Percentiles rank a stretch among this genome's conserved stretches.
phyloP scores from a whole-genome alignment of 805 yeast species.

The Nakazawaea anatomiae region DNA sequence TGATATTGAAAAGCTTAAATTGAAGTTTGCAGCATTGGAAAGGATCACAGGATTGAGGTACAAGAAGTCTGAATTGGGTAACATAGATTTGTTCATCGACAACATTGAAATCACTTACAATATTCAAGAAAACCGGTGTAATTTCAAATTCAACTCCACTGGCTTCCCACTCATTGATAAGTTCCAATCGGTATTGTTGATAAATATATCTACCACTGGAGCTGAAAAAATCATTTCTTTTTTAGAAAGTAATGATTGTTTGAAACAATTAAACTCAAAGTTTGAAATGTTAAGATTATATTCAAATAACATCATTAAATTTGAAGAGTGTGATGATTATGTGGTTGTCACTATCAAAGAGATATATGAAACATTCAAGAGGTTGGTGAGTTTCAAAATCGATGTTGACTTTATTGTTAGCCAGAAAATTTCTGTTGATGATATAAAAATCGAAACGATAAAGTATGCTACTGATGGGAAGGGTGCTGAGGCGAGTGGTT shows the following conservation, averaged over 20 bases:
- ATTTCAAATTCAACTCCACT: background rate
- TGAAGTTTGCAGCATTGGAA: conserved; percentile 11
- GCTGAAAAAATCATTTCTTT: background rate
- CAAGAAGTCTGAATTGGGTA: background rate
- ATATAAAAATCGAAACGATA: background rate
- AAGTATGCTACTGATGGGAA: background rate
- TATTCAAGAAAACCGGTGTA: background rate
- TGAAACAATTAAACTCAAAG: background rate
- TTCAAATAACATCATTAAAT: conserved; percentile 1
- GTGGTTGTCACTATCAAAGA: background rate
- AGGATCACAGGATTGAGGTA: conserved; percentile 3
- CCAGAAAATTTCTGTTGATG: background rate
- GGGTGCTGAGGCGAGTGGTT: background rate
- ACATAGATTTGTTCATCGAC: background rate
- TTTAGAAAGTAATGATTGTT: background rate
- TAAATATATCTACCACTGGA: background rate
- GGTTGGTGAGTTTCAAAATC: background rate
- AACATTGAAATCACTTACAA: background rate
- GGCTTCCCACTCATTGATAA: background rate
- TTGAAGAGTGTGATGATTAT: background rate
- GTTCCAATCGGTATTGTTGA: background rate
- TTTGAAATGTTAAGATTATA: conserved; percentile 1
- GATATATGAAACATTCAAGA: background rate
- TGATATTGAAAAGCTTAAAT: conserved; percentile 11
- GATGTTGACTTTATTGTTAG: background rate